A percentile compares a stretch with the other conserved stretches of the same genome.
Conservation (phyloP, 2,329 filamentous ascomycete species). For the Aaosphaeria pasadenensis region DNA sequence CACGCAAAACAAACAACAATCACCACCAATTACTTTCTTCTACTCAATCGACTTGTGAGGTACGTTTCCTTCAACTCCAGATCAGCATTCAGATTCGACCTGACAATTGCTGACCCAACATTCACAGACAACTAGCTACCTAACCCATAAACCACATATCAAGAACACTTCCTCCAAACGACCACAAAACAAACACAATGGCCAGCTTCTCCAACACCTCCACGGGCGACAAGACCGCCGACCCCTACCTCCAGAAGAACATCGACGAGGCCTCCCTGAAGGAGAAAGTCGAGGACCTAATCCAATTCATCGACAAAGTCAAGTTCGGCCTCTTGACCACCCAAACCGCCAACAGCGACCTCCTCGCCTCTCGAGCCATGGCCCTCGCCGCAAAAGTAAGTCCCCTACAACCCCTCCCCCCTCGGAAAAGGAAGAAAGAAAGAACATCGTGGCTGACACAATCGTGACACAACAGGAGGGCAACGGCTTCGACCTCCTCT, state of each 20-base stretch:
- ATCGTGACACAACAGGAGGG: slow-evolving; percentile 56
- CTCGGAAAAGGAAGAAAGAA: background rate
- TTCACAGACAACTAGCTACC: too few species aligned
- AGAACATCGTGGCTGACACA: slow-evolving; percentile 3
- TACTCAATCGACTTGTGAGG: too few species aligned
- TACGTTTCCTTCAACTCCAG: too few species aligned
- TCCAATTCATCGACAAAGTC: slow-evolving; percentile 65
- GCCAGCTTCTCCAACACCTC: slow-evolving; percentile 39
- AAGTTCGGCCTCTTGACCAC: slow-evolving; percentile 94
- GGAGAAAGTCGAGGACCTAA: slow-evolving; percentile 73
- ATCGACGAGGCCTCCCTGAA: slow-evolving; percentile 67
- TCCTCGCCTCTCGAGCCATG: slow-evolving; percentile 81
- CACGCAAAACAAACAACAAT: too few species aligned
- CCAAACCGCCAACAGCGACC: slow-evolving; percentile 59
- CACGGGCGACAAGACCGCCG: slow-evolving; percentile 50
- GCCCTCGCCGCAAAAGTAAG: slow-evolving; percentile 73
- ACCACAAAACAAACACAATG: slow-evolving; percentile 15
- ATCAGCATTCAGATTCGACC: too few species aligned
- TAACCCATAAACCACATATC: background rate
- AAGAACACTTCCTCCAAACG: background rate
- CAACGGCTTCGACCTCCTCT: slow-evolving; percentile 77
- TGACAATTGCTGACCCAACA: too few species aligned
- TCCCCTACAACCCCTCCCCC: background rate
- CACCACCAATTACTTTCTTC: too few species aligned
- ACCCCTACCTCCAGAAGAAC: slow-evolving; percentile 80